These are phyloP conservation scores for Exserohilum rostratum DNA, from an alignment of 2,329 filamentous ascomycete species.

Conservation along the genomic window DNA sequence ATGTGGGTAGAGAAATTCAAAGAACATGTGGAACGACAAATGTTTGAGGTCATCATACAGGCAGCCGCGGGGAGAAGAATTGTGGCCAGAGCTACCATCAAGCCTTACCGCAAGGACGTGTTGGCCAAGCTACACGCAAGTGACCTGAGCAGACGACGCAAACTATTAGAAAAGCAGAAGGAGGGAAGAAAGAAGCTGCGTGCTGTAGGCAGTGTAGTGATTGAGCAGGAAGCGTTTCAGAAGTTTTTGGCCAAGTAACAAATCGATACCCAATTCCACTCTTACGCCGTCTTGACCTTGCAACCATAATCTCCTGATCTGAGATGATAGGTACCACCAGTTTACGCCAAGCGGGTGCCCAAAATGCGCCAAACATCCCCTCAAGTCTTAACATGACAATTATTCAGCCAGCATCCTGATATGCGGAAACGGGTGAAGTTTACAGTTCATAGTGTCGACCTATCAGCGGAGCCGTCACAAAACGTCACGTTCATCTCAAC, in stretches of 20 bases:
- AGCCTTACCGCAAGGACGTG: constrained; percentile 96
- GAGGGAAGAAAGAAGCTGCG: constrained; percentile 88
- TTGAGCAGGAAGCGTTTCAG: constrained; percentile 95
- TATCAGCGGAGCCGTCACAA: not conserved
- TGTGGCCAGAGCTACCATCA: constrained; percentile 90
- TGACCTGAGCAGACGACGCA: constrained; percentile 80
- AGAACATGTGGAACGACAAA: constrained; percentile 92
- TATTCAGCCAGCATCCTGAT: not conserved
- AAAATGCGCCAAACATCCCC: not conserved
- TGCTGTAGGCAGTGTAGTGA: constrained; percentile 85
- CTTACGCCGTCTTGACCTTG: not conserved
- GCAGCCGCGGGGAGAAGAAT: constrained; percentile 82
- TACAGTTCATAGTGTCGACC: not conserved
- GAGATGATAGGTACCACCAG: not conserved
- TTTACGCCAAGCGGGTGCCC: not conserved
- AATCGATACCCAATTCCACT: constrained; percentile 8
- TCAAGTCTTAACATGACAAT: not conserved
- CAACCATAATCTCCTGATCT: not conserved
- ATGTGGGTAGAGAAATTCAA: constrained; percentile 97
- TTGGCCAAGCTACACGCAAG: constrained; percentile 90
- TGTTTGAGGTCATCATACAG: constrained; percentile 97
- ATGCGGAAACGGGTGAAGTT: not conserved
- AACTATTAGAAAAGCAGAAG: constrained; percentile 95
- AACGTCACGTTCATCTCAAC: not conserved
- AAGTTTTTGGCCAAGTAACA: constrained; percentile 80